These are phyloP conservation scores for Hanseniaspora pseudoguilliermondii DNA, from an alignment of 805 yeast species.

Conservation along the genomic window DNA sequence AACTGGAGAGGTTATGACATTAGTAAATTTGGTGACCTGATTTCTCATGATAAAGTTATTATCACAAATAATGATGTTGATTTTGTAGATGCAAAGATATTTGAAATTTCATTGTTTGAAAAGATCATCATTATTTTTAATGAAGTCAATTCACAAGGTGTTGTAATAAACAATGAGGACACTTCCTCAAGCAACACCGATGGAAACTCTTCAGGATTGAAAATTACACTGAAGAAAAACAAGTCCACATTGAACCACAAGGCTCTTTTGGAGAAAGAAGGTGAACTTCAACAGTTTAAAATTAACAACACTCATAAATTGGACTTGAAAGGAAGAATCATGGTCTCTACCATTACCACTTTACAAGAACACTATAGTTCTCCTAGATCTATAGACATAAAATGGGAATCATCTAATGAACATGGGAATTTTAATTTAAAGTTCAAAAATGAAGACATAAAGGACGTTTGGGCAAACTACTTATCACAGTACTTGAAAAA, in stretches of 20 bases:
- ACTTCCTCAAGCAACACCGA: conserved; percentile 33
- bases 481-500: neutral
- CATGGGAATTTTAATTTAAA: conserved; percentile 74
- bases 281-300: neutral
- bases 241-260: neutral
- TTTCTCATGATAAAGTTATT: conserved; percentile 59
- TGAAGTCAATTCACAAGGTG: conserved; percentile 3
- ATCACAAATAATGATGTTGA: conserved; percentile 30
- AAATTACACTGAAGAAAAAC: conserved; percentile 27
- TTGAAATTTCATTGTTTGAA: conserved; percentile 81
- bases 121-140: conserved; percentile 48
- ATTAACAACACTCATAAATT: conserved; percentile 28
- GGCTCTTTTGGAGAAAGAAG: neutral
- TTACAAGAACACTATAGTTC: conserved; percentile 32
- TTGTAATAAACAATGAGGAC: neutral
- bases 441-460: conserved; percentile 69
- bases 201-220: conserved; percentile 30
- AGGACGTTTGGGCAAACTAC: conserved; percentile 70
- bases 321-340: conserved; percentile 71
- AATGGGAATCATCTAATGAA: conserved; percentile 80
- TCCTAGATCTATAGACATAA: conserved; percentile 46
- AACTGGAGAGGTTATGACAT: conserved; percentile 90
- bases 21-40: conserved; percentile 69
- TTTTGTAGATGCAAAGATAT: conserved; percentile 40
- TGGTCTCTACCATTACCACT: conserved; percentile 51